Evolutionary conservation across 2,329 filamentous ascomycete genomes (phyloP).

Genomic region (Cladophialophora yegresii): DNA sequence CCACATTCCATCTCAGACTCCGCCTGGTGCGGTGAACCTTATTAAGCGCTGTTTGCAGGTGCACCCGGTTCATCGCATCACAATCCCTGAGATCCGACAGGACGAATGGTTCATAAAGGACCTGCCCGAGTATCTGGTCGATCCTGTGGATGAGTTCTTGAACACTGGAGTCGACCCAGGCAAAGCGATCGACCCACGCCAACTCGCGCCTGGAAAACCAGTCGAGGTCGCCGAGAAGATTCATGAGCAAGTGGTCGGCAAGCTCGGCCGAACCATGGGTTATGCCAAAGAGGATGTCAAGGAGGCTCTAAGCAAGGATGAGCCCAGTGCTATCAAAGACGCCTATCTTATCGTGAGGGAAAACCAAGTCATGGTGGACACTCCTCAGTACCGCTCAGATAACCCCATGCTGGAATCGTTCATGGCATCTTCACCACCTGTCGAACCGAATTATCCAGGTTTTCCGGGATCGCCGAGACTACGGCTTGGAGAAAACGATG

Average conservation of each 20-base stretch:
- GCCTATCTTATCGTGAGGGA: constrained; percentile 97
- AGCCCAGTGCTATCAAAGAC: constrained; percentile 97
- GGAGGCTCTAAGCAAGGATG: constrained; percentile 85
- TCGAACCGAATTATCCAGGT: constrained; percentile 41
- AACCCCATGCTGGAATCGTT: constrained; percentile 53
- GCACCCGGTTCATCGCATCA: constrained; percentile 85
- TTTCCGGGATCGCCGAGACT: constrained; percentile 28
- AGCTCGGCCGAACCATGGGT: constrained; percentile 97
- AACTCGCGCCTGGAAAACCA: constrained; percentile 77
- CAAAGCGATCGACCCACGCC: constrained; percentile 81
- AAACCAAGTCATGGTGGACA: constrained; percentile 82
- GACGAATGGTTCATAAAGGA: constrained; percentile 94
- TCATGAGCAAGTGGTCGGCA: constrained; percentile 88
- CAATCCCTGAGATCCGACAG: constrained; percentile 86
- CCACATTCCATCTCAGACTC: constrained; percentile 87
- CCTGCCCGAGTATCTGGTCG: constrained; percentile 80
- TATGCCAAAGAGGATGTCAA: constrained; percentile 94
- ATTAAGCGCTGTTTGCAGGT: constrained; percentile 89
- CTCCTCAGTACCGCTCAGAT: constrained; percentile 56
- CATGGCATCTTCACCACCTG: constrained; percentile 59
- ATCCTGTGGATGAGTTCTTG: constrained; percentile 85
- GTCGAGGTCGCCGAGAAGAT: constrained; percentile 82
- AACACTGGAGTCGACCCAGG: constrained; percentile 93
- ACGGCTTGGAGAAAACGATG: constrained; percentile 24
- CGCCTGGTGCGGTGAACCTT: constrained; percentile 73